Conservation (phyloP, 2,329 filamentous ascomycete species). For the Pseudogymnoascus sp. region DNA sequence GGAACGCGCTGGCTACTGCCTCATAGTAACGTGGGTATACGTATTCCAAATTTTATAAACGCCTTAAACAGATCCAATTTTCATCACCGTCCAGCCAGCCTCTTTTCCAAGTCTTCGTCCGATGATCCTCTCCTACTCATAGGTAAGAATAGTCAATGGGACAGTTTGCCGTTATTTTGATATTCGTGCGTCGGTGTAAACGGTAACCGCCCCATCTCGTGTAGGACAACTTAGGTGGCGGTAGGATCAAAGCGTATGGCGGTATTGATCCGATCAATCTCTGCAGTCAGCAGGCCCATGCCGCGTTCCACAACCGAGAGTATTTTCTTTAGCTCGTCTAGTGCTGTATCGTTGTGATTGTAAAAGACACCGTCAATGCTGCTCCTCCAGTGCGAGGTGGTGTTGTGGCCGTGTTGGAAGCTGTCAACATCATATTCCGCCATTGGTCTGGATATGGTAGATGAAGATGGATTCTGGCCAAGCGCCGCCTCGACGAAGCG, state of each 20-base stretch:
- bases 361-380: constrained; percentile 27
- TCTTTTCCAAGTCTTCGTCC: background rate
- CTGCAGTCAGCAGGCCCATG: constrained; percentile 22
- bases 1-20: background rate
- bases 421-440: constrained; percentile 24
- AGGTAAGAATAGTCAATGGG: background rate
- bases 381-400: constrained; percentile 24
- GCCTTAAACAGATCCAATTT: background rate
- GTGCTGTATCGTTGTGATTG: constrained; percentile 27
- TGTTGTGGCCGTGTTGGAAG: constrained; percentile 24
- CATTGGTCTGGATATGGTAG: background rate
- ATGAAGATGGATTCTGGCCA: constrained; percentile 8
- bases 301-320: constrained; percentile 27
- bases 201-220: background rate
- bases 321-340: constrained; percentile 25
- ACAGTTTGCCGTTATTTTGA: background rate
- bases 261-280: constrained; percentile 16
- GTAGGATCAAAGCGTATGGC: background rate
- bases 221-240: background rate
- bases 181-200: background rate
- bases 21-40: background rate
- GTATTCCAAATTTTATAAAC: background rate
- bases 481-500: constrained; percentile 28
- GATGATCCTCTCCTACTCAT: background rate
- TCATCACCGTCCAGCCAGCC: background rate